Evolutionary conservation across 495 filamentous ascomycete genomes (phyloP), one percentile per base, ranked within the genome.

Genomic region (Bathelium albidoporum): DNA sequence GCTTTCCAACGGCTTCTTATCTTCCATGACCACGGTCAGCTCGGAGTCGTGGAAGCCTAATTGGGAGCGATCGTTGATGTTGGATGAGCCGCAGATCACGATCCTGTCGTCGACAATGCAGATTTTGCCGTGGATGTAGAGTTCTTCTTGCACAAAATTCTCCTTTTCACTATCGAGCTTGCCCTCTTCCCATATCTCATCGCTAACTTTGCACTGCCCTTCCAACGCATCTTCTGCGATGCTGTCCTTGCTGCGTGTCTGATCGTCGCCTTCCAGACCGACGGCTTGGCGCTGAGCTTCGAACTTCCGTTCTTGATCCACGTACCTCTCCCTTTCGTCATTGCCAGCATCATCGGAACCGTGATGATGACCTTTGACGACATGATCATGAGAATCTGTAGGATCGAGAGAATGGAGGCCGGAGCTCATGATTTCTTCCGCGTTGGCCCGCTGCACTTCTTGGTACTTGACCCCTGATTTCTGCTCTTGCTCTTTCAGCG

Each of bases 1-100:
- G 39, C 83, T 88, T 41, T 81, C 77, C 44, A 97, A 80, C n/a
- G 77, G 78, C 22, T 86, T 82, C 41, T 83, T 86, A 73, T 98
- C 93, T 76, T 95, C 87, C 81, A 96, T 89, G 20, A 97, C 89
- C 58, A 96, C 89, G 45, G 87, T 84, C n/a, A 98, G 79, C 74
- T 98, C 94, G 63, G 87, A 90, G 71, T 98, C 94, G 71, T 95
- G 91, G 70, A 85, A 82, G 18, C 93, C 94, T 22, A 93, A 77
- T 78, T 96, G 93, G 18, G 89, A 95, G 58, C 94, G 83, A 70
- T 97, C 93, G 69, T 98, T 97, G 73, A 98, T 84, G 73, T 98
- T 97, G 44, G 88, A 87, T 60, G 83, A 88, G 18, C 93, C 93
- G 71, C 92, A 95, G 62, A 96, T 87, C 28, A 85, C 86, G 41